phyloP scores from a whole-genome alignment of 1,139 yeast genomes.

The Yamadazyma oceani region DNA sequence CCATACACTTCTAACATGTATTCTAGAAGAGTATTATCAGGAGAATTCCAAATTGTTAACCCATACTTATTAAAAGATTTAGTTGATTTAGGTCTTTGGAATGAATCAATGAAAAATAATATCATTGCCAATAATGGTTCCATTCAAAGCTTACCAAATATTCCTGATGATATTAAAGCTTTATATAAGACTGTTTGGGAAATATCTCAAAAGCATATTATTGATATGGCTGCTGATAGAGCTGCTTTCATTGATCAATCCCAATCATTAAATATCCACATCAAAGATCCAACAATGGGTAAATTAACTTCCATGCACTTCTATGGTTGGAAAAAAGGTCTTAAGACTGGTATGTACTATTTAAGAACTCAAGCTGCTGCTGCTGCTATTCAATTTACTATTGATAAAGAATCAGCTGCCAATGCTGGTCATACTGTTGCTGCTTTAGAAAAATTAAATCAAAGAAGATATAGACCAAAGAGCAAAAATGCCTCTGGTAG shows the following conservation, averaged over 20 bases:
- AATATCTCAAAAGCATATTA: slow-evolving; percentile 53
- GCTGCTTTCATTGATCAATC: slow-evolving; percentile 62
- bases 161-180: slow-evolving; percentile 52
- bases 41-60: slow-evolving; percentile 62
- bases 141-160: slow-evolving; percentile 48
- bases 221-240: slow-evolving; percentile 63
- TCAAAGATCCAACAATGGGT: slow-evolving; percentile 57
- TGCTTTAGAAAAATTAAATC: slow-evolving; percentile 52
- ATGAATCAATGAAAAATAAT: slow-evolving; percentile 50
- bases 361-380: slow-evolving; percentile 64
- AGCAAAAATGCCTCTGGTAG: slow-evolving; percentile 24
- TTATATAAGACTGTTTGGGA: slow-evolving; percentile 64
- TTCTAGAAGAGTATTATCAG: slow-evolving; percentile 59
- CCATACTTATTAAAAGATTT: slow-evolving; percentile 55
- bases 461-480: slow-evolving; percentile 43
- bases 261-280: slow-evolving; percentile 58
- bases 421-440: slow-evolving; percentile 55
- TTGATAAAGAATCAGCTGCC: slow-evolving; percentile 40
- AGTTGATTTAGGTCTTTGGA: slow-evolving; percentile 57
- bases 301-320: slow-evolving; percentile 61
- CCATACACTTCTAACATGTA: slow-evolving; percentile 62
- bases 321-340: slow-evolving; percentile 63
- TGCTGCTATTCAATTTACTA: slow-evolving; percentile 61
- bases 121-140: slow-evolving; percentile 57
- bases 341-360: slow-evolving; percentile 65